Conservation (phyloP, 257 asterid species). For the Plantago major region DNA sequence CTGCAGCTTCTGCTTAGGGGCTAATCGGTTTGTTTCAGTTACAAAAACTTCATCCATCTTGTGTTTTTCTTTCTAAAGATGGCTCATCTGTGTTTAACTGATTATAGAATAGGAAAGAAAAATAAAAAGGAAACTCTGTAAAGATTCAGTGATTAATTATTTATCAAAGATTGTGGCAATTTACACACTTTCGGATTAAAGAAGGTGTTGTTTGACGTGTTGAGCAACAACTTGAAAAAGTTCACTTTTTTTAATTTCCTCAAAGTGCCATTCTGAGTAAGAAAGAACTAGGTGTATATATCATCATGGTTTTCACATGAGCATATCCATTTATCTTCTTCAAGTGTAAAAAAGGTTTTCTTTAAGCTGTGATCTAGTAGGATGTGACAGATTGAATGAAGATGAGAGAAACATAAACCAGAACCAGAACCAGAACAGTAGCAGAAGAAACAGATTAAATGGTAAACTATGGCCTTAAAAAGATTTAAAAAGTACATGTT, state of each 20-base stretch:
- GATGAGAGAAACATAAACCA: no score
- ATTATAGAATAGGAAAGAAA: background rate
- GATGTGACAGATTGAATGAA: no score
- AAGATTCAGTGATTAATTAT: background rate
- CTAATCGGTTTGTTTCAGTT: constrained; percentile 1
- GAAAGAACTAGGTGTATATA: constrained; percentile 3
- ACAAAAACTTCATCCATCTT: constrained; percentile 46
- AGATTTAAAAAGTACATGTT: background rate
- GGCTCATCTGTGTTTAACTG: background rate
- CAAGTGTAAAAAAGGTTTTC: background rate
- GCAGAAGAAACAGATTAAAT: background rate
- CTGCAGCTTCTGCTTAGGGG: constrained; percentile 26
- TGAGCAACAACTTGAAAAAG: constrained; percentile 24
- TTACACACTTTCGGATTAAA: constrained; percentile 13
- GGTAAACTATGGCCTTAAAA: background rate
- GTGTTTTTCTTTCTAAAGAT: background rate
- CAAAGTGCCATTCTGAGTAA: constrained; percentile 45
- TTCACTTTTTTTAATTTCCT: constrained; percentile 7
- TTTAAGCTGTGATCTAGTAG: no score
- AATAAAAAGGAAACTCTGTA: background rate
- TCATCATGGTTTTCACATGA: no score
- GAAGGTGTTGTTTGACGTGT: constrained; percentile 33
- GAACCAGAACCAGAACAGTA: no score
- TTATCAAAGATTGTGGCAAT: constrained; percentile 13
- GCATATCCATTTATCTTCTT: background rate